Percentiles rank a stretch among this genome's conserved stretches.
phyloP scores from a whole-genome alignment of 495 filamentous ascomycete genomes.

The Penicillium cinerascens region DNA sequence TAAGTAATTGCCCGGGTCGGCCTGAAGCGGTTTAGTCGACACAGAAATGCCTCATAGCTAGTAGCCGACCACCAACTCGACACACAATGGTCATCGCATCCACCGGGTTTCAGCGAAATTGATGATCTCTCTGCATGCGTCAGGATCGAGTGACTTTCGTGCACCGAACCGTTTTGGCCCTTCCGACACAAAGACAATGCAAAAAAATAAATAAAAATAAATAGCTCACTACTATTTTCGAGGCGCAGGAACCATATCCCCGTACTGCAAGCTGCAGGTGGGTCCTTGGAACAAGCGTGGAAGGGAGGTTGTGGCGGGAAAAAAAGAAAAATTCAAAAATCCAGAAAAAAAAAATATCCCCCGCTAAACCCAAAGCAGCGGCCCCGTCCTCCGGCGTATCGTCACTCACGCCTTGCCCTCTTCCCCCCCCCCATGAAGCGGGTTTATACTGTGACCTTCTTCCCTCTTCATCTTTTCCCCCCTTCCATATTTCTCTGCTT shows the following conservation, averaged over 20 bases:
- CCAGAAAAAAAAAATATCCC: constrained; percentile 4
- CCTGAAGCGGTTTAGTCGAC: constrained; percentile 25
- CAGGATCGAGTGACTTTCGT: background rate
- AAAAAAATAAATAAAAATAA: background rate
- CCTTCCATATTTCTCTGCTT: constrained; percentile 19
- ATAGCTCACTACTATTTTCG: constrained; percentile 2
- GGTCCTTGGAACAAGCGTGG: constrained; percentile 12
- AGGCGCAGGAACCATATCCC: constrained; percentile 22
- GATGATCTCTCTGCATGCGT: constrained; percentile 5
- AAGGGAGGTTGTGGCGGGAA: constrained; percentile 6
- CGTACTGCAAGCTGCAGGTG: constrained; percentile 15
- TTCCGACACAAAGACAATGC: background rate
- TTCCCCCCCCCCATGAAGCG: constrained; percentile 8
- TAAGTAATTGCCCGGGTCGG: background rate
- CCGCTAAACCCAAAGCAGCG: constrained; percentile 24
- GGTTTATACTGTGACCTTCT: background rate
- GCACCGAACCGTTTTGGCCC: too few relatives aligned
- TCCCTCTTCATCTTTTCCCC: background rate
- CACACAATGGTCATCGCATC: constrained; percentile 21
- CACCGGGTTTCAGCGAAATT: constrained; percentile 5
- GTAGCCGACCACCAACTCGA: constrained; percentile 10
- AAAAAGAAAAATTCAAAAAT: constrained; percentile 2
- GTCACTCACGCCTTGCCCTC: constrained; percentile 21
- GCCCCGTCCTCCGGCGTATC: constrained; percentile 26
- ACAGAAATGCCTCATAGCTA: constrained; percentile 35